Base-by-base conservation (phyloP, 305 asterid species). In the Fraxinus velutina region DNA sequence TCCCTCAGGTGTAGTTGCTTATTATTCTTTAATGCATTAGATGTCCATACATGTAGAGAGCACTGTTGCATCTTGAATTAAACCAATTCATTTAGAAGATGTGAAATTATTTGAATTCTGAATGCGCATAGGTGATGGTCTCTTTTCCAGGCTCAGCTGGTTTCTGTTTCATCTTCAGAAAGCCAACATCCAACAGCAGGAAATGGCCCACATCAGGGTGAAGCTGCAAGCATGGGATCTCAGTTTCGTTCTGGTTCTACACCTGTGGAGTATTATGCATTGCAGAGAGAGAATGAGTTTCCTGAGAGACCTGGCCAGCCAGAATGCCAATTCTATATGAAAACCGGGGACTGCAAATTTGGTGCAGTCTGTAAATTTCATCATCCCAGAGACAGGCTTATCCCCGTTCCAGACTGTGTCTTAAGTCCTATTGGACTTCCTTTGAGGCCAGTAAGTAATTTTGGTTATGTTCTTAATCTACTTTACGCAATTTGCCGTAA, bases 221-320 rank as follows among this genome's bases (percentile, higher is more conserved):
- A 92, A 83, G 84, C 91, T 19, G 87, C 86, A 78, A 85, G 80
- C 80, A 73, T 77, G 78, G 93, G 90, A 86, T 89, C 93, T 81
- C 96, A 89, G 85, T 87, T 85, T 83, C 89, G 86, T 87, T 86
- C 92, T 83, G 91, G 93, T 79, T 86, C 95, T 73, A 82, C 89
- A 60, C 92, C 94, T 81, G 72, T 90, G 90, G 98, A 94, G 30
- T 92, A 92, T 81, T 93, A 94, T 86, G 91, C 98, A 87, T 82
- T 90, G 79, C 97, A 93, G 86, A 86, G 93, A 85, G 98, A 94
- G 75, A 90, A 88, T 81, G 90, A 91, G 76, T 96, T 94, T 88
- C 99, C 99, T 47, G 98, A 94, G 88, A 92, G 99, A 87, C 98
- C 94, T 17, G 98, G 97, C 72, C 95, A 94, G 87, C 97, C 93